Evolutionary conservation across 345 rosid genomes (phyloP).

Genomic region (Anastatica hierochuntica): DNA sequence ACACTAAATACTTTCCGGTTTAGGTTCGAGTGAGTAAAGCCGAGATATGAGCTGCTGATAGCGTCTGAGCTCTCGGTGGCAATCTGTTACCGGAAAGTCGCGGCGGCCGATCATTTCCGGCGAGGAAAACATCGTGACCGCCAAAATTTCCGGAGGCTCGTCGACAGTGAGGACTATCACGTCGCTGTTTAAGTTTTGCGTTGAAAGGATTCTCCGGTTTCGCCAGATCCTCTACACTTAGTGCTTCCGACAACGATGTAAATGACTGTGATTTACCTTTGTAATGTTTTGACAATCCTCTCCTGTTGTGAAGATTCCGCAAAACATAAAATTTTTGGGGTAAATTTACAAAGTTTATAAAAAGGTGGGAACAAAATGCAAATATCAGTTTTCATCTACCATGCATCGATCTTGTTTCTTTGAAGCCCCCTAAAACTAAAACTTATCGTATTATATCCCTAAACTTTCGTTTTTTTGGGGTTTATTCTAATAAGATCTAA

Average conservation of each 20-base stretch:
- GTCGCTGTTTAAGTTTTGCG: conserved; percentile 29
- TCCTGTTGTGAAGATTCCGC: conserved; percentile 17
- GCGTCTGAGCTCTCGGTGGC: conserved; percentile 22
- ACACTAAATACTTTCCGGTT: conserved; percentile 9
- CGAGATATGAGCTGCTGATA: conserved; percentile 27
- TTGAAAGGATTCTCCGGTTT: conserved; percentile 34
- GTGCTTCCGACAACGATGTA: conserved; percentile 20
- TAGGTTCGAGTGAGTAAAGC: conserved; percentile 18
- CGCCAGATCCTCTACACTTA: conserved; percentile 26
- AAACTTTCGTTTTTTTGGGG: background rate
- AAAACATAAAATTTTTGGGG: background rate
- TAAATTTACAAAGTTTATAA: background rate
- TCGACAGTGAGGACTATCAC: conserved; percentile 12
- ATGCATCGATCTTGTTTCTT: background rate
- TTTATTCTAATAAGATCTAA: background rate
- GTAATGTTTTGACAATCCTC: conserved; percentile 35
- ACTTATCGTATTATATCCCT: background rate
- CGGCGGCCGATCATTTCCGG: conserved; percentile 14
- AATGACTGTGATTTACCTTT: conserved; percentile 39
- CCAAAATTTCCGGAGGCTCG: conserved; percentile 8
- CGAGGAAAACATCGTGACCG: conserved; percentile 5
- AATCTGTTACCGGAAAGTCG: conserved; percentile 17
- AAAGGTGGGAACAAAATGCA: background rate
- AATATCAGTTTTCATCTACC: background rate
- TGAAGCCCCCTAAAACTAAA: background rate